These are phyloP conservation scores for Penicillium simplicissimum DNA, from an alignment of 495 filamentous ascomycete species.

Conservation along the genomic window DNA sequence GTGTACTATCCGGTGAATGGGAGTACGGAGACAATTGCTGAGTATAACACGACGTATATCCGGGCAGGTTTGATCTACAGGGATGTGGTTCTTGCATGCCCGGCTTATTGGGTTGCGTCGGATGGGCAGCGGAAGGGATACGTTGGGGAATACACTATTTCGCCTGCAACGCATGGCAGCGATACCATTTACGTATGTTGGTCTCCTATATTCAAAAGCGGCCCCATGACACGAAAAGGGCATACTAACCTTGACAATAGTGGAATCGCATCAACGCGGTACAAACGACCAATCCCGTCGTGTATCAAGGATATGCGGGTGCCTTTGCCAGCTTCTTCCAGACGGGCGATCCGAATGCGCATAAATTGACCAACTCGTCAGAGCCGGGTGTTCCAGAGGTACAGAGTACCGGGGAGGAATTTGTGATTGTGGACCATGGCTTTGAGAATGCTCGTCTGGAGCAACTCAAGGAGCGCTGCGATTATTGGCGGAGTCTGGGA, in stretches of 20 bases:
- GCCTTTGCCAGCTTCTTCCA: slow-evolving; percentile 61
- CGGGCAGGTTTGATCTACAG: slow-evolving; percentile 57
- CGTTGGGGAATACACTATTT: slow-evolving; percentile 59
- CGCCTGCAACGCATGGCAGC: slow-evolving; percentile 58
- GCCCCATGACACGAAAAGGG: no score
- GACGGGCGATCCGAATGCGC: slow-evolving; percentile 58
- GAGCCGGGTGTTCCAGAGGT: slow-evolving; percentile 48
- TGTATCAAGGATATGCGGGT: slow-evolving; percentile 59
- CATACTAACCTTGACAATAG: slow-evolving; percentile 31
- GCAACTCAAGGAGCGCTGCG: slow-evolving; percentile 50
- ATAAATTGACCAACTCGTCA: slow-evolving; percentile 53
- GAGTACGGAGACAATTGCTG: slow-evolving; percentile 40
- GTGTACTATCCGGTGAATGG: slow-evolving; percentile 49
- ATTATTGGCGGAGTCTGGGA: slow-evolving; percentile 54
- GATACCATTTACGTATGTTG: slow-evolving; percentile 57
- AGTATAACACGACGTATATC: slow-evolving; percentile 48
- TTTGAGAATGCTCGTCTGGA: slow-evolving; percentile 41
- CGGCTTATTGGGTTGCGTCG: slow-evolving; percentile 56
- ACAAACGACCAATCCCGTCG: slow-evolving; percentile 52
- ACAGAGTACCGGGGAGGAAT: slow-evolving; percentile 42
- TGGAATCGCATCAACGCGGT: slow-evolving; percentile 58
- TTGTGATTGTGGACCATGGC: slow-evolving; percentile 47
- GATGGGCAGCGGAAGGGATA: slow-evolving; percentile 47
- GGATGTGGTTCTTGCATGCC: slow-evolving; percentile 61
- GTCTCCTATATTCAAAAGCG: no score